phyloP scores from a whole-genome alignment of 2,329 filamentous ascomycete species.

The Tolypocladium nubicola region DNA sequence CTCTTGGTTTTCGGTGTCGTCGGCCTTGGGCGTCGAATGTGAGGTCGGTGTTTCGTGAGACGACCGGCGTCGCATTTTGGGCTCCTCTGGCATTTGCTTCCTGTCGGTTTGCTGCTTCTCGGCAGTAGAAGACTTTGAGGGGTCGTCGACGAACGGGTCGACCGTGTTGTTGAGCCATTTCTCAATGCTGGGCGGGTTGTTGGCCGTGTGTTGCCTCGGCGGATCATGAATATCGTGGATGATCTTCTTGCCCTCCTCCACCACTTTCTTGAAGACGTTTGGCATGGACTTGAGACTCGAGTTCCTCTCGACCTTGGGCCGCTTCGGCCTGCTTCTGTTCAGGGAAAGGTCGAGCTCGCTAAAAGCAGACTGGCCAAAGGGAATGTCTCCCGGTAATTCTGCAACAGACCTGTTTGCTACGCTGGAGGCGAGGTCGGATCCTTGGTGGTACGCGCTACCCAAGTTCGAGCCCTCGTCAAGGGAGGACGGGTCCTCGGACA shows the following conservation, averaged over 20 bases:
- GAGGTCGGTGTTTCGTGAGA: background rate
- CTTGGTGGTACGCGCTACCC: conserved; percentile 12
- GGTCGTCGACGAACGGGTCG: conserved; percentile 47
- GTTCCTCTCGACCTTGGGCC: conserved; percentile 38
- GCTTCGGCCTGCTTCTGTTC: conserved; percentile 28
- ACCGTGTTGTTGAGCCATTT: conserved; percentile 54
- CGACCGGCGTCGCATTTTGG: conserved; percentile 1
- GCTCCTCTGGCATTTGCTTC: background rate
- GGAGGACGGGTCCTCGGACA: conserved; percentile 16
- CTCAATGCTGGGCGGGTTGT: conserved; percentile 54
- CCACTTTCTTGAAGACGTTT: conserved; percentile 54
- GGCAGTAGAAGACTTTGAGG: background rate
- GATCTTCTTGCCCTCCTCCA: conserved; percentile 54
- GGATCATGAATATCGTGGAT: conserved; percentile 50
- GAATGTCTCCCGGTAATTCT: conserved; percentile 46
- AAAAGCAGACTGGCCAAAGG: conserved; percentile 56
- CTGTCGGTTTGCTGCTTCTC: background rate
- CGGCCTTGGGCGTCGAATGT: background rate
- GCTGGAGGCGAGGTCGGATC: conserved; percentile 23
- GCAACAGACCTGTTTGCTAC: conserved; percentile 41
- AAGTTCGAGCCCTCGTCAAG: conserved; percentile 18
- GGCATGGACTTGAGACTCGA: conserved; percentile 49
- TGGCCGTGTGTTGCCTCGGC: conserved; percentile 34
- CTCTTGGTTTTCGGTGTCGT: conserved; percentile 4
- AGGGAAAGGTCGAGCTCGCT: conserved; percentile 50